Conservation (phyloP, 305 asterid species). For the Fraxinus floribunda region DNA sequence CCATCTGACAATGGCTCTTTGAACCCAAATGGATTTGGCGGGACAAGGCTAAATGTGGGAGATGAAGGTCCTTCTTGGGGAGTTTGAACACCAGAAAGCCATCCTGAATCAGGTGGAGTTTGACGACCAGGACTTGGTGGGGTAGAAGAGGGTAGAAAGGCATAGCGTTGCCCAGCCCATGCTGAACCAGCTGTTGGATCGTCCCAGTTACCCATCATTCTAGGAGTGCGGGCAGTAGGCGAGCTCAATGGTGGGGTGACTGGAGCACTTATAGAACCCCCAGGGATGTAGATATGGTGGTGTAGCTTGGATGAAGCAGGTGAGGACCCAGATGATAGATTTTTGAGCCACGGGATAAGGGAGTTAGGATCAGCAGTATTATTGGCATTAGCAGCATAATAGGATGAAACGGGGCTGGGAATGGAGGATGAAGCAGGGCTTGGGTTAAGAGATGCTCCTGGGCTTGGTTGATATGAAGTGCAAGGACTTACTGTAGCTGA, state of each 20-base stretch:
- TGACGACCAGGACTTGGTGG: conserved; percentile 82
- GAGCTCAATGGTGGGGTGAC: conserved; percentile 97
- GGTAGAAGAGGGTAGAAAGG: conserved; percentile 73
- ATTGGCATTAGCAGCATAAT: conserved; percentile 47
- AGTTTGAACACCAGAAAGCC: conserved; percentile 96
- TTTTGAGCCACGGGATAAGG: conserved; percentile 95
- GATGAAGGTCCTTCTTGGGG: conserved; percentile 85
- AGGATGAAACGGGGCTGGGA: conserved; percentile 74
- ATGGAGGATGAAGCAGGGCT: conserved; percentile 87
- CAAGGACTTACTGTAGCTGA: conserved; percentile 77
- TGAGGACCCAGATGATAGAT: conserved; percentile 72
- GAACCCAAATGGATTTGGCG: conserved; percentile 70
- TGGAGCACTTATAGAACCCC: conserved; percentile 96
- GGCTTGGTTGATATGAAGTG: conserved; percentile 87
- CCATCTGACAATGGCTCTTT: conserved; percentile 79
- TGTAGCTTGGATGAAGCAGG: conserved; percentile 64
- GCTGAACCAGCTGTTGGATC: conserved; percentile 52
- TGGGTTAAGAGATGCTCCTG: conserved; percentile 71
- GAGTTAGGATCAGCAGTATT: conserved; percentile 69
- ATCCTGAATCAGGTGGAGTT: conserved; percentile 92
- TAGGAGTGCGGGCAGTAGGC: conserved; percentile 81
- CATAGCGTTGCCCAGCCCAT: conserved; percentile 67
- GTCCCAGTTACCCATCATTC: conserved; percentile 73
- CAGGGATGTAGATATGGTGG: conserved; percentile 65
- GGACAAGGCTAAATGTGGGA: conserved; percentile 87